A percentile compares a stretch with the other conserved stretches of the same genome.
Evolutionary conservation across 257 asterid species (phyloP).

Genomic region (Leonotis leonurus): DNA sequence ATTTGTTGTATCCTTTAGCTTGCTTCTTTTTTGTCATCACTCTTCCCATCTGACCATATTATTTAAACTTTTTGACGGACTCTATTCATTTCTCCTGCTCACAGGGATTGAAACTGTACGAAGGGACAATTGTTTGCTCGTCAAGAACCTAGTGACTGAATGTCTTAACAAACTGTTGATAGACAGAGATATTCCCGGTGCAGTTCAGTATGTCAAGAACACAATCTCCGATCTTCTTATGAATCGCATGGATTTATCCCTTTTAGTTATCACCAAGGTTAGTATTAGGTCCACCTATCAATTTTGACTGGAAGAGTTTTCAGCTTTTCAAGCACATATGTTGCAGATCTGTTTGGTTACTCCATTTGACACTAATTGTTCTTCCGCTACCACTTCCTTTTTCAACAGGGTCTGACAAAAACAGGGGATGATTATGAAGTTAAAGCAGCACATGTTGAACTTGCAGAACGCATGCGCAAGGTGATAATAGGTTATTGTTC

Average conservation of each 20-base stretch:
- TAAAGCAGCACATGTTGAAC: slow-evolving; percentile 95
- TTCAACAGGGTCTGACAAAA: slow-evolving; percentile 83
- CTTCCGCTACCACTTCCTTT: slow-evolving; percentile 15
- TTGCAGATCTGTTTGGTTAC: slow-evolving; percentile 4
- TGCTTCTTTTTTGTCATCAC: background rate
- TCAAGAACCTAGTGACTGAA: slow-evolving; percentile 81
- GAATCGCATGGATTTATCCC: slow-evolving; percentile 99
- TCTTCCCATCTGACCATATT: background rate
- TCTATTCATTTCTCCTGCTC: slow-evolving; percentile 3
- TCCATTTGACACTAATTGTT: slow-evolving; percentile 5
- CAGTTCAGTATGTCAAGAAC: slow-evolving; percentile 88
- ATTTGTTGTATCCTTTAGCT: slow-evolving; percentile 8
- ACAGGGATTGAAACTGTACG: slow-evolving; percentile 97
- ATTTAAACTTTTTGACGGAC: background rate
- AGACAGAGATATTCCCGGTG: slow-evolving; percentile 91
- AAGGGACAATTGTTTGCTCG: slow-evolving; percentile 93
- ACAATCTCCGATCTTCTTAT: slow-evolving; percentile 91
- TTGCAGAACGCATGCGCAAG: slow-evolving; percentile 99
- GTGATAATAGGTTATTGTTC: slow-evolving; percentile 27
- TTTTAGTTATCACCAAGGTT: slow-evolving; percentile 94
- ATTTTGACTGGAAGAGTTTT: background rate
- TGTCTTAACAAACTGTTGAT: slow-evolving; percentile 91
- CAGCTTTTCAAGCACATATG: slow-evolving; percentile 6
- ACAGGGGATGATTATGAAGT: slow-evolving; percentile 98
- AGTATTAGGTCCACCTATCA: slow-evolving; percentile 1